Evolutionary conservation across 441 rosid genomes (phyloP).

Genomic region (Oxalis stricta): DNA sequence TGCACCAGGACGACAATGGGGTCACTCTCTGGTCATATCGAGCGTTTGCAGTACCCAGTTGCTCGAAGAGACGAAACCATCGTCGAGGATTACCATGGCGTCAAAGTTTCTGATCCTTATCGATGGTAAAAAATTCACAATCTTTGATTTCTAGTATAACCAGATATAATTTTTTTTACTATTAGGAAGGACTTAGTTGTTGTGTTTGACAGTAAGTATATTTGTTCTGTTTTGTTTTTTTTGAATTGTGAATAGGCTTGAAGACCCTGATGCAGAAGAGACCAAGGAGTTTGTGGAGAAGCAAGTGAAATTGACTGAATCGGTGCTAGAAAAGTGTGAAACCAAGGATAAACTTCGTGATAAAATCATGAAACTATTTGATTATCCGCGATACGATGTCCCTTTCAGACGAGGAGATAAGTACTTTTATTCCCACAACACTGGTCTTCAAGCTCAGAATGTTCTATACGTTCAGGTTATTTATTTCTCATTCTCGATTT

Average conservation of each 20-base stretch:
- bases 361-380: conserved; percentile 45
- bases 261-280: conserved; percentile 83
- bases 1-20: too few relatives aligned
- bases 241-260: conserved; percentile 39
- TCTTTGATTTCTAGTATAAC: too few relatives aligned
- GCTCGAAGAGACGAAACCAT: conserved; percentile 62
- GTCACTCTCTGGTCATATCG: conserved; percentile 29
- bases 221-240: neutral
- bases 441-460: conserved; percentile 75
- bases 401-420: conserved; percentile 58
- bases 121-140: conserved; percentile 39
- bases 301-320: conserved; percentile 61
- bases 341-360: conserved; percentile 44
- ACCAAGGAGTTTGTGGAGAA: conserved; percentile 56
- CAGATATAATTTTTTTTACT: too few relatives aligned
- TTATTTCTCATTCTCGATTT: neutral
- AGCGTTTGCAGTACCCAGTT: conserved; percentile 36
- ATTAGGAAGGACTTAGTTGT: too few relatives aligned
- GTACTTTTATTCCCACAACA: conserved; percentile 73
- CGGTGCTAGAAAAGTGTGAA: conserved; percentile 51
- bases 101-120: conserved; percentile 63
- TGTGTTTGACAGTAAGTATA: neutral
- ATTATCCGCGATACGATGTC: conserved; percentile 70
- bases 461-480: conserved; percentile 70
- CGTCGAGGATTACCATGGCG: conserved; percentile 70